phyloP scores from a whole-genome alignment of 805 yeast genomes.

The Tetrapisispora arboricola region DNA sequence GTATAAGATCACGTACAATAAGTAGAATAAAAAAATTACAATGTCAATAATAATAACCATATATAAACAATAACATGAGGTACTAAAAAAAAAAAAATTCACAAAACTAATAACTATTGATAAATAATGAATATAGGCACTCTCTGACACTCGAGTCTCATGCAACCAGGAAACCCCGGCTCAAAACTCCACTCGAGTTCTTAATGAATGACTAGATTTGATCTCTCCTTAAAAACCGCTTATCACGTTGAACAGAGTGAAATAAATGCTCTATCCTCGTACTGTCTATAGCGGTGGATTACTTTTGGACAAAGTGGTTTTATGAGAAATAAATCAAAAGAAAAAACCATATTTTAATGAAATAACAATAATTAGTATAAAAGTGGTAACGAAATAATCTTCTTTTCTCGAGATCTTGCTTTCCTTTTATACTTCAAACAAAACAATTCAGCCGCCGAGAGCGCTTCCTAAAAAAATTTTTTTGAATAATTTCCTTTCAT shows the following conservation, averaged over 20 bases:
- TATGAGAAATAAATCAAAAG: slow-evolving; percentile 12
- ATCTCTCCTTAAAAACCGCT: slow-evolving; percentile 25
- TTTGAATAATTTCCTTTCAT: too few species aligned
- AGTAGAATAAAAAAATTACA: background rate
- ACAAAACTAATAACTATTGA: background rate
- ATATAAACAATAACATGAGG: background rate
- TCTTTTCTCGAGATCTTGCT: background rate
- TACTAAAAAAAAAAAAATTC: background rate
- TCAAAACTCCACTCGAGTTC: slow-evolving; percentile 27
- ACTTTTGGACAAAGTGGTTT: slow-evolving; percentile 54
- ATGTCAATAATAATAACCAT: background rate
- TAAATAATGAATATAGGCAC: slow-evolving; percentile 14
- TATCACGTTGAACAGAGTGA: slow-evolving; percentile 24
- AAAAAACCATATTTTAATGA: slow-evolving; percentile 13
- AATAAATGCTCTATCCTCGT: slow-evolving; percentile 28
- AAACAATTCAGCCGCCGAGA: background rate
- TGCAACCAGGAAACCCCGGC: slow-evolving; percentile 8
- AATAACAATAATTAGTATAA: background rate
- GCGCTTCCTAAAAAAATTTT: background rate
- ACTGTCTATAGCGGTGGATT: slow-evolving; percentile 63
- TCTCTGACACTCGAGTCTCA: slow-evolving; percentile 31
- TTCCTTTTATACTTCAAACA: slow-evolving; percentile 2
- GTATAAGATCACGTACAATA: slow-evolving; percentile 10
- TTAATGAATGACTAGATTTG: slow-evolving; percentile 20
- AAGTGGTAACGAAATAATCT: background rate